Base-by-base conservation (phyloP, 306 rosid species). In the Prunus salicina region DNA sequence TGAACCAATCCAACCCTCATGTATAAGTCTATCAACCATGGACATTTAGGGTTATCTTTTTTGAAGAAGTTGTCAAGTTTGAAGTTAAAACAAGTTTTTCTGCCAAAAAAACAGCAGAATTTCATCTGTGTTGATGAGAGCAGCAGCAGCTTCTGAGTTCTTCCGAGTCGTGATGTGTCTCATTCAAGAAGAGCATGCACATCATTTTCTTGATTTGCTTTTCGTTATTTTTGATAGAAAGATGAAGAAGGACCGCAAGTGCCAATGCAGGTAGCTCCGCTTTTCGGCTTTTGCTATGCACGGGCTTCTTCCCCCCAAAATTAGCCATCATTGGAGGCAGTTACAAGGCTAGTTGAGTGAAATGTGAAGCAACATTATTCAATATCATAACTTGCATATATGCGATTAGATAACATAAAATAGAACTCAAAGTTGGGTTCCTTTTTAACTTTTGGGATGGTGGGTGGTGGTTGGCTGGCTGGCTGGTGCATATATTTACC, bases 251-350 rank as follows among this genome's bases (percentile, higher is more conserved):
- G 19, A 14, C 15, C 14, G 41, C 41, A 34, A 38, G 43, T 38
- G 43, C 9, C 43, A 38, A 38, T 38, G 43, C 60, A 46, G 24
- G 10, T 24, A 10, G 6, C 41, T 57, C n/a, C 56, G 62, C 78
- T 78, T 78, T 74, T 77, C 75, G n/a, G 83, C 82, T 81, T 77
- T 74, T 78, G 51, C 12, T 14, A 78, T 28, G 81, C 85, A 84
- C 84, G 77, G 20, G 75, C 55, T 60, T 47, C 55, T 60, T 47
- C 75, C 47, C 77, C 25, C 47, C 51, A 68, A 24, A 66, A 65
- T 19, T 25, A 13, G 20, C 30, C 74, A 61, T 76, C 64, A 73
- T 53, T 68, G 76, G 51, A 50, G 51, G 64, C 87, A 83, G 68
- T 81, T 60, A 10, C 72, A 51, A 2, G 22, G 38, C 15, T 58